Evolutionary conservation across 805 yeast species (phyloP).

Genomic region (Wickerhamomyces canadensis): DNA sequence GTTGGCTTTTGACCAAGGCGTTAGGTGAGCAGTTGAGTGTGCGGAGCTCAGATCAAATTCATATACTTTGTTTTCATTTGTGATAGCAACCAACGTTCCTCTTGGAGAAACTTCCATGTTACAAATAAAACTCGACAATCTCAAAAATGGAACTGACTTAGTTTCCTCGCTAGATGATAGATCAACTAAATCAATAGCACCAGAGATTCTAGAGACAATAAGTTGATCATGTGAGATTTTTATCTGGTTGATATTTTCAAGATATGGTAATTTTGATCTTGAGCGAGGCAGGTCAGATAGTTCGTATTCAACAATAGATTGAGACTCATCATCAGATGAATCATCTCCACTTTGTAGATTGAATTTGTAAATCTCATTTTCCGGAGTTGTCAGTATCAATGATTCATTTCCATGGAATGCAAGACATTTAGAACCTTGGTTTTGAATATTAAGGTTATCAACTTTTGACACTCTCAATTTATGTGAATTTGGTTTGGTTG

Average conservation of each 20-base stretch:
- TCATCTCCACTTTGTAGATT: conserved; percentile 24
- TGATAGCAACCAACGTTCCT: conserved; percentile 53
- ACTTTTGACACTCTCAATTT: conserved; percentile 48
- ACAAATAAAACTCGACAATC: conserved; percentile 54
- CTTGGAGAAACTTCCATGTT: conserved; percentile 50
- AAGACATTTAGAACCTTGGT: conserved; percentile 52
- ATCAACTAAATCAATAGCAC: conserved; percentile 51
- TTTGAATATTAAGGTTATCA: conserved; percentile 31
- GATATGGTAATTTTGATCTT: conserved; percentile 37
- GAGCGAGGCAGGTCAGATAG: conserved; percentile 32
- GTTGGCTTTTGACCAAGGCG: conserved; percentile 77
- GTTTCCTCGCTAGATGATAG: conserved; percentile 23
- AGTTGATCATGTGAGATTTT: conserved; percentile 41
- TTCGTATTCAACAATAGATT: conserved; percentile 28
- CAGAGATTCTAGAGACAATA: conserved; percentile 59
- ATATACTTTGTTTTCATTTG: conserved; percentile 68
- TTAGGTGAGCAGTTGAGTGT: conserved; percentile 28
- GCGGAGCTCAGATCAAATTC: conserved; percentile 48
- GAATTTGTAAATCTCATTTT: conserved; percentile 52
- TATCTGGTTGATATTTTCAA: conserved; percentile 47
- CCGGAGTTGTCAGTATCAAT: conserved; percentile 49
- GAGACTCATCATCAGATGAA: conserved; percentile 5
- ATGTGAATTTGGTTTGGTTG: conserved; percentile 29
- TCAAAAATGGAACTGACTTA: conserved; percentile 43
- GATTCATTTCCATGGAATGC: conserved; percentile 41